Evolutionary conservation across 1,139 yeast species (phyloP).

Genomic region (Pichia terricola): DNA sequence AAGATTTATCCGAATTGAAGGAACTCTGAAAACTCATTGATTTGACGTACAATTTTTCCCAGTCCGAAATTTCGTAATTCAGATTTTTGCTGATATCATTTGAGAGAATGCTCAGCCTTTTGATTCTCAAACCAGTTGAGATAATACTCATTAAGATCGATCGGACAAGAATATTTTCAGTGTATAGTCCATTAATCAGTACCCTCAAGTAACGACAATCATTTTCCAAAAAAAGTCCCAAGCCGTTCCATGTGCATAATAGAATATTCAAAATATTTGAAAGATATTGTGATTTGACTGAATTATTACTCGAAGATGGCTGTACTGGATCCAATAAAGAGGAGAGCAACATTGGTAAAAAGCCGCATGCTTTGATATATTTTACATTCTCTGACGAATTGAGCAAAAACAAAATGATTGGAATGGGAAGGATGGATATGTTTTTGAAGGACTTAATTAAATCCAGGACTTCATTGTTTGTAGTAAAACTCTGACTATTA

Average conservation of each 20-base stretch:
- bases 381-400: conserved; percentile 52
- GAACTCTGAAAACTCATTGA: background rate
- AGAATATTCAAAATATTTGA: conserved; percentile 52
- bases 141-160: conserved; percentile 63
- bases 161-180: conserved; percentile 47
- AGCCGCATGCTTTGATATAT: conserved; percentile 51
- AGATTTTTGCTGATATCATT: conserved; percentile 2
- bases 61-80: conserved; percentile 5
- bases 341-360: conserved; percentile 54
- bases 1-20: background rate
- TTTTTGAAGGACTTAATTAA: background rate
- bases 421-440: conserved; percentile 5
- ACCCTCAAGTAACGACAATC: conserved; percentile 48
- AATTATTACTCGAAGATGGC: conserved; percentile 3
- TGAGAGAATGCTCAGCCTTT: conserved; percentile 35
- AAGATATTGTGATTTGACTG: conserved; percentile 51
- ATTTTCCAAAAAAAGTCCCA: conserved; percentile 54
- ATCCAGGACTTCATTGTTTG: background rate
- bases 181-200: conserved; percentile 52
- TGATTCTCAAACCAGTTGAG: conserved; percentile 55
- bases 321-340: conserved; percentile 48
- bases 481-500: background rate
- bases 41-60: conserved; percentile 7
- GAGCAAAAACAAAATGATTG: conserved; percentile 36
- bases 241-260: conserved; percentile 70